These are phyloP conservation scores for Reutealis trisperma DNA, from an alignment of 345 rosid species.

Conservation along the genomic window DNA sequence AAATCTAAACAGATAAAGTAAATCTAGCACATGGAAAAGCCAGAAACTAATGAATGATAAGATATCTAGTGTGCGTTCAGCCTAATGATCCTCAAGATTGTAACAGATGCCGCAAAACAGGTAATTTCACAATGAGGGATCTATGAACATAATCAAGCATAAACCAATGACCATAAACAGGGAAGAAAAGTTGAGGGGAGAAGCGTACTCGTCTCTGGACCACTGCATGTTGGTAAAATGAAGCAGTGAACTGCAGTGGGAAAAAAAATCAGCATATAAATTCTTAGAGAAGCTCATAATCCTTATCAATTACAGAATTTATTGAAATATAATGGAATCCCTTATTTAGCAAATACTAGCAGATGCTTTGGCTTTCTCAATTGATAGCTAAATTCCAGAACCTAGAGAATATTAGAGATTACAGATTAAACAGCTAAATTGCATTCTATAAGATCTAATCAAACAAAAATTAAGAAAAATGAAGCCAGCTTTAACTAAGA, in stretches of 20 bases:
- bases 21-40: neutral
- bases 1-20: neutral
- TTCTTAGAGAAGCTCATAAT: slow-evolving; percentile 3
- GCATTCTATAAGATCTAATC: neutral
- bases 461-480: too few relatives aligned
- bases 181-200: slow-evolving; percentile 15
- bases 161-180: neutral
- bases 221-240: slow-evolving; percentile 86
- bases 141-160: neutral
- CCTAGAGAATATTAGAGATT: neutral
- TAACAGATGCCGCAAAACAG: neutral
- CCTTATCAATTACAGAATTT: neutral
- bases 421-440: neutral
- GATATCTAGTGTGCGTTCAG: neutral
- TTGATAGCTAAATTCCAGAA: neutral
- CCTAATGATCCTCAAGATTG: neutral
- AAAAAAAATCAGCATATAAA: slow-evolving; percentile 8
- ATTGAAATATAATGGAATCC: neutral
- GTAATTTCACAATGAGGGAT: slow-evolving; percentile 1
- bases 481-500: neutral
- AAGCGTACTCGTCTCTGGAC: slow-evolving; percentile 85
- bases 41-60: neutral
- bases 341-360: neutral
- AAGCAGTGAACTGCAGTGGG: slow-evolving; percentile 75
- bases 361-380: neutral